These are phyloP conservation scores for Xerocomus nothofagi DNA, from an alignment of 1,284 basidiomycete species.

Conservation along the genomic window DNA sequence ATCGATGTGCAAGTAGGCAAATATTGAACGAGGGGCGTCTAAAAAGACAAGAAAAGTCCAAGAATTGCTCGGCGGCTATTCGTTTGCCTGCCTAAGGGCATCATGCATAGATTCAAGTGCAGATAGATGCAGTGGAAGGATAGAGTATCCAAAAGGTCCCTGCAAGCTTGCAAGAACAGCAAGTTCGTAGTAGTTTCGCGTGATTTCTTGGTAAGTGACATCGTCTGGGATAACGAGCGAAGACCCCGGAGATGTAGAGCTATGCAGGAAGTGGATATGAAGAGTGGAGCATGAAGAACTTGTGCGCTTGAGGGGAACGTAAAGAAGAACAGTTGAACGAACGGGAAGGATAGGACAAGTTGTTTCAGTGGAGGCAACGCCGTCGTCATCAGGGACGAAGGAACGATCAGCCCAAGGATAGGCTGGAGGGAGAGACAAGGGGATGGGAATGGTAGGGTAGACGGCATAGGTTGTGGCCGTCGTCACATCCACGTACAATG, in stretches of 20 bases:
- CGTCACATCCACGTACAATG: slow-evolving; percentile 43
- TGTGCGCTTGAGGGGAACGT: slow-evolving; percentile 40
- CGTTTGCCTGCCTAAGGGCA: slow-evolving; percentile 35
- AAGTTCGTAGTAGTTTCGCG: slow-evolving; percentile 66
- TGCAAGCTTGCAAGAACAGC: slow-evolving; percentile 56
- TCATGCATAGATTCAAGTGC: slow-evolving; percentile 60
- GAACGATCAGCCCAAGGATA: slow-evolving; percentile 26
- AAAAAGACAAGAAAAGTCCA: slow-evolving; percentile 3
- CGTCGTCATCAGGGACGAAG: slow-evolving; percentile 36
- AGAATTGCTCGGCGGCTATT: slow-evolving; percentile 14
- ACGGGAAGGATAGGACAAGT: slow-evolving; percentile 48
- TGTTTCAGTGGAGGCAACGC: slow-evolving; percentile 28
- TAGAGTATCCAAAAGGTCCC: slow-evolving; percentile 46
- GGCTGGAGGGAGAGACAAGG: slow-evolving; percentile 36
- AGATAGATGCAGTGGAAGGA: slow-evolving; percentile 67
- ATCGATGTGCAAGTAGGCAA: slow-evolving; percentile 16
- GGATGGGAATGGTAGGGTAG: slow-evolving; percentile 41
- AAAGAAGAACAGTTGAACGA: slow-evolving; percentile 57
- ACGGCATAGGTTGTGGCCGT: slow-evolving; percentile 54
- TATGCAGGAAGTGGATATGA: slow-evolving; percentile 60
- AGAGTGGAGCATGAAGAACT: slow-evolving; percentile 43
- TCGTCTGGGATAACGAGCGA: slow-evolving; percentile 38
- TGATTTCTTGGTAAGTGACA: slow-evolving; percentile 55
- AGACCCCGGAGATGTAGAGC: slow-evolving; percentile 42
- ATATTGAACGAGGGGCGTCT: slow-evolving; percentile 13